Evolutionary conservation across 345 rosid genomes (phyloP).

Genomic region (Populus nigra): DNA sequence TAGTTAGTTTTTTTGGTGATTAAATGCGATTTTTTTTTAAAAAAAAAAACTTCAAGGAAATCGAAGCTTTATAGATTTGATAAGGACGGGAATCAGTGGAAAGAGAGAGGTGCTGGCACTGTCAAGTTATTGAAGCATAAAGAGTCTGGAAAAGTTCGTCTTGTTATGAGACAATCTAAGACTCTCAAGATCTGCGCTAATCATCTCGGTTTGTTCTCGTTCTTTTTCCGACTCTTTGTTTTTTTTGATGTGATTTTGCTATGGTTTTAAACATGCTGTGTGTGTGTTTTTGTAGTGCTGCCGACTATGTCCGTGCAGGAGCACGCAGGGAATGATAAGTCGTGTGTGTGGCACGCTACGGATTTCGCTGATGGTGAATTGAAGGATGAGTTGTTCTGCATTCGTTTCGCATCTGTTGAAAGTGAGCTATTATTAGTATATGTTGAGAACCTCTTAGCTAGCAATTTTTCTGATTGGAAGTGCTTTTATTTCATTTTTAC

Average conservation of each 20-base stretch:
- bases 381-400: constrained; percentile 77
- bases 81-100: constrained; percentile 85
- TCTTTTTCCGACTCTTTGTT: neutral
- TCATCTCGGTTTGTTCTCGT: constrained; percentile 57
- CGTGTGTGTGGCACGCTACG: constrained; percentile 71
- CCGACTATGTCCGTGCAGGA: constrained; percentile 55
- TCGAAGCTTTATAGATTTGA: constrained; percentile 84
- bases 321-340: constrained; percentile 71
- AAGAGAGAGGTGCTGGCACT: constrained; percentile 89
- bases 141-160: constrained; percentile 68
- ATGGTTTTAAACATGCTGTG: neutral
- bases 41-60: constrained; percentile 66
- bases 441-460: neutral
- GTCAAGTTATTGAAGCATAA: constrained; percentile 87
- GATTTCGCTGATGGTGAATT: constrained; percentile 73
- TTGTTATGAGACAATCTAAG: constrained; percentile 89
- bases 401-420: constrained; percentile 63
- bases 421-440: constrained; percentile 42
- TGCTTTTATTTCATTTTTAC: neutral
- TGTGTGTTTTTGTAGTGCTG: constrained; percentile 33
- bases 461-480: neutral
- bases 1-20: neutral
- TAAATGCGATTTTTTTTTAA: neutral
- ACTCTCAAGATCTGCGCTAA: constrained; percentile 99
- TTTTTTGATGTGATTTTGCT: neutral